phyloP scores from a whole-genome alignment of 2,329 filamentous ascomycete species.

The Hymenoscyphus fructigenus region DNA sequence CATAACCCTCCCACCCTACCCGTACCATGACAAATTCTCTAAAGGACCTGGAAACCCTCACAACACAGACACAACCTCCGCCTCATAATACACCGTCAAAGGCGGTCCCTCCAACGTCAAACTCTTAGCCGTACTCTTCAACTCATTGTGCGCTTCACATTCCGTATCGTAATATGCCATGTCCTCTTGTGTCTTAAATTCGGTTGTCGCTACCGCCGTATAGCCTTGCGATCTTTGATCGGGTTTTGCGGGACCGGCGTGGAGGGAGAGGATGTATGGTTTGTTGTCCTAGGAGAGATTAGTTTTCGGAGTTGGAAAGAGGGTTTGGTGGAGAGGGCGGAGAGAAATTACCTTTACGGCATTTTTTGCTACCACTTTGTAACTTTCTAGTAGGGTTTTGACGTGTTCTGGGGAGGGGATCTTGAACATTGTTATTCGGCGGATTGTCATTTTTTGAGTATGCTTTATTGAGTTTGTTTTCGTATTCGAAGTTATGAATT shows the following conservation, averaged over 20 bases:
- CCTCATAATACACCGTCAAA: slow-evolving; percentile 35
- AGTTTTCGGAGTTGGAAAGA: neutral
- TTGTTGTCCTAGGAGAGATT: slow-evolving; percentile 46
- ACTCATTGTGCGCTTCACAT: slow-evolving; percentile 52
- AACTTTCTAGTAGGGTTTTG: slow-evolving; percentile 42
- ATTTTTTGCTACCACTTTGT: slow-evolving; percentile 37
- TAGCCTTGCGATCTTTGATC: slow-evolving; percentile 55
- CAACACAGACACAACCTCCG: slow-evolving; percentile 13
- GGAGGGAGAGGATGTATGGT: slow-evolving; percentile 53
- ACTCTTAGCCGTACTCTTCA: slow-evolving; percentile 38
- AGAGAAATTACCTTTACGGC: slow-evolving; percentile 41
- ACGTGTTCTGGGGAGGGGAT: slow-evolving; percentile 45
- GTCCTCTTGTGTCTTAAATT: slow-evolving; percentile 54
- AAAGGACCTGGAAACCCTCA: neutral
- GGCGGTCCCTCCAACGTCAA: slow-evolving; percentile 27
- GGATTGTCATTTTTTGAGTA: slow-evolving; percentile 35
- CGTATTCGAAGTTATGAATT: no score
- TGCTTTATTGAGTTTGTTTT: no score
- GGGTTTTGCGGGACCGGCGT: slow-evolving; percentile 47
- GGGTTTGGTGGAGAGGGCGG: neutral
- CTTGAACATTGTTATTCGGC: slow-evolving; percentile 55
- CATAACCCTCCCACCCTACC: neutral
- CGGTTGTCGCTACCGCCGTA: slow-evolving; percentile 52
- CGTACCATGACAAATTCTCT: neutral
- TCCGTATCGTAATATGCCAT: slow-evolving; percentile 60